A percentile compares a stretch with the other conserved stretches of the same genome.
Evolutionary conservation across 306 rosid genomes (phyloP).

Genomic region (Cyclanthera cordifolia): DNA sequence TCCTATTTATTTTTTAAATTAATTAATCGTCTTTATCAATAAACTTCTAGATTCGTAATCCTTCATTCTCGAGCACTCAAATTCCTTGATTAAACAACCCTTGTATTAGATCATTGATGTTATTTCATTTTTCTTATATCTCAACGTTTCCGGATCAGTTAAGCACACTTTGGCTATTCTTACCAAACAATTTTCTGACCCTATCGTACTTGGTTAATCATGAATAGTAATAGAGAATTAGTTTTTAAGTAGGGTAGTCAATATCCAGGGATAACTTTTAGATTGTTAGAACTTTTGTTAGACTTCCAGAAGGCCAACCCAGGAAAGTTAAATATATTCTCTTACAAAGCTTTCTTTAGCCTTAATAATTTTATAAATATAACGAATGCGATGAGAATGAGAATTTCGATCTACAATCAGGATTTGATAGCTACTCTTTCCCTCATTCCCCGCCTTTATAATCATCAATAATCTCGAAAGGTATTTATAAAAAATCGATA

Average conservation of each 20-base stretch:
- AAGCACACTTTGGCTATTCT: too few relatives aligned
- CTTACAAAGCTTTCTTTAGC: not conserved
- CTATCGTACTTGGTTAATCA: too few relatives aligned
- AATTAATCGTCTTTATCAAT: not conserved
- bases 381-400: not conserved
- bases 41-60: not conserved
- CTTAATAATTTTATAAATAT: not conserved
- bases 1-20: not conserved
- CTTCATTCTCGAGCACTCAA: not conserved
- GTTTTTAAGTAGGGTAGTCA: too few relatives aligned
- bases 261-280: too few relatives aligned
- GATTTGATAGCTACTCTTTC: constrained; percentile 6
- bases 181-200: too few relatives aligned
- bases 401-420: constrained; percentile 3
- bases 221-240: too few relatives aligned
- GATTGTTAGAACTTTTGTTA: too few relatives aligned
- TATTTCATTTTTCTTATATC: too few relatives aligned
- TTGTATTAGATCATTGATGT: not conserved
- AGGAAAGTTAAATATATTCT: not conserved
- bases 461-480: not conserved
- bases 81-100: not conserved
- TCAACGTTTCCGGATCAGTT: too few relatives aligned
- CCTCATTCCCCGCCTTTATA: not conserved
- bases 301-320: too few relatives aligned
- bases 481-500: not conserved